These are phyloP conservation scores for Candida nemodendra DNA, from an alignment of 805 yeast genomes.

Conservation along the genomic window DNA sequence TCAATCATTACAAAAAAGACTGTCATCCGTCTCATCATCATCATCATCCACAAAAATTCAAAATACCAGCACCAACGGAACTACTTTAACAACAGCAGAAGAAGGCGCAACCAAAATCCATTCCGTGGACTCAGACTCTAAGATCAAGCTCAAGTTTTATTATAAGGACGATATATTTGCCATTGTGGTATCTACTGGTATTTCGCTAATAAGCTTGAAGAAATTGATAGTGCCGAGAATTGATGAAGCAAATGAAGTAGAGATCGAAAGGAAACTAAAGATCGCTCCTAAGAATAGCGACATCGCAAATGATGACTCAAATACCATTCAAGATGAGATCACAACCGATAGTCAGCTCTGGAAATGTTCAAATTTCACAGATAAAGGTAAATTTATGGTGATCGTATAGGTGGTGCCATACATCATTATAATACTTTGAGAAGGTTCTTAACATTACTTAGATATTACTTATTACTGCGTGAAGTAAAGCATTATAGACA, in stretches of 20 bases:
- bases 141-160: slow-evolving; percentile 69
- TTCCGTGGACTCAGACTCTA: slow-evolving; percentile 25
- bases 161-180: slow-evolving; percentile 83
- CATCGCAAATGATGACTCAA: slow-evolving; percentile 24
- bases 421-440: too few relatives aligned
- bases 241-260: slow-evolving; percentile 29
- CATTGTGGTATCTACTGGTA: slow-evolving; percentile 35
- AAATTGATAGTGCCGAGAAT: slow-evolving; percentile 28
- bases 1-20: slow-evolving; percentile 14
- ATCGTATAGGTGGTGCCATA: too few relatives aligned
- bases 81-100: slow-evolving; percentile 1
- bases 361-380: slow-evolving; percentile 27
- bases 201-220: slow-evolving; percentile 26
- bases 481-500: too few relatives aligned
- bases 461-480: too few relatives aligned
- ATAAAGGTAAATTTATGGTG: slow-evolving; percentile 35
- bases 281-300: slow-evolving; percentile 29
- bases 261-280: slow-evolving; percentile 21
- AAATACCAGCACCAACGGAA: slow-evolving; percentile 15
- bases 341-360: slow-evolving; percentile 25
- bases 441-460: too few relatives aligned
- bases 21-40: slow-evolving; percentile 22
- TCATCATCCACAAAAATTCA: slow-evolving; percentile 17
- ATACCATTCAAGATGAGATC: slow-evolving; percentile 20
- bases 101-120: neutral